Conservation (phyloP, 805 yeast species). For the Cyberlindnera galapagoensis region DNA sequence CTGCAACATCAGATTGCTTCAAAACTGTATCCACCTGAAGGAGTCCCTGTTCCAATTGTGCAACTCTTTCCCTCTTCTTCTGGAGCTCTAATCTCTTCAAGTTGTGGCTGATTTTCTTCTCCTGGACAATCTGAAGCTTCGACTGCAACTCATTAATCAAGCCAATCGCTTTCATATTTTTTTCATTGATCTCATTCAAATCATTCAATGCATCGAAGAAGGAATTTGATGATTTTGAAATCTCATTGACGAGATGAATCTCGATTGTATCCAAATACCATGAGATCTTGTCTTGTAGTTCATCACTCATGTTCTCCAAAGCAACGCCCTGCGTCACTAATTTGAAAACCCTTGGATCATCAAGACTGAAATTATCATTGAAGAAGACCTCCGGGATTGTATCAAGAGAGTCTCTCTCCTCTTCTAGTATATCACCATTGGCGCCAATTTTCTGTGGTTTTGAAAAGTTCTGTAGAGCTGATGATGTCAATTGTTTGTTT, state of each 20-base stretch:
- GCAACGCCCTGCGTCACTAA: conserved; percentile 60
- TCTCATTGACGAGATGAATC: conserved; percentile 70
- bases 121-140: conserved; percentile 40
- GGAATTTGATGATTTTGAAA: conserved; percentile 75
- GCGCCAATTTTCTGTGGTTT: conserved; percentile 12
- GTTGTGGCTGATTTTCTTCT: conserved; percentile 44
- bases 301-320: conserved; percentile 42
- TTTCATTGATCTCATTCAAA: conserved; percentile 53
- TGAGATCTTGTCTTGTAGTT: conserved; percentile 72
- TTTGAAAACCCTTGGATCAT: conserved; percentile 80
- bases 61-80: conserved; percentile 51
- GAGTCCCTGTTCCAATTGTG: conserved; percentile 54
- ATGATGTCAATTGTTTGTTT: conserved; percentile 35
- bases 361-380: conserved; percentile 65
- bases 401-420: conserved; percentile 24
- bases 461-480: conserved; percentile 18
- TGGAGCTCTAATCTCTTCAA: conserved; percentile 42
- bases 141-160: conserved; percentile 40
- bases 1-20: conserved; percentile 44
- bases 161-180: conserved; percentile 44
- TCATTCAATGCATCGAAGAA: conserved; percentile 84
- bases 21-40: conserved; percentile 39
- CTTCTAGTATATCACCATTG: conserved; percentile 14
- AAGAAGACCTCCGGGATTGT: conserved; percentile 68
- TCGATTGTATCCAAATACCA: conserved; percentile 84